A percentile compares a stretch with the other conserved stretches of the same genome.
phyloP scores from a whole-genome alignment of 345 rosid species.

The Murraya koenigii region DNA sequence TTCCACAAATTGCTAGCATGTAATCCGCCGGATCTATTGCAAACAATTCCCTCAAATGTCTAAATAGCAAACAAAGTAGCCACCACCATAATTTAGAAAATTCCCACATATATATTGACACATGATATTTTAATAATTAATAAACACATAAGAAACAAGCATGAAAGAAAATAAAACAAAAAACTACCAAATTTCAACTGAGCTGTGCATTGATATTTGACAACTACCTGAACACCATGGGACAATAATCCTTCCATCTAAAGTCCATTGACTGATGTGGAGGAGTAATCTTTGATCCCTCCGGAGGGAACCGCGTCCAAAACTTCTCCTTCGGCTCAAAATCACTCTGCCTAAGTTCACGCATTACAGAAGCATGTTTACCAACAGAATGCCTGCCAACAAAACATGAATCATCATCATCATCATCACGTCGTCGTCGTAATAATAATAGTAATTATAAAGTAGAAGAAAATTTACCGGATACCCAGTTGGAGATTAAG shows the following conservation, averaged over 20 bases:
- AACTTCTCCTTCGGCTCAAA: constrained; percentile 96
- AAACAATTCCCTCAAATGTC: constrained; percentile 83
- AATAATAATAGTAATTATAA: constrained; percentile 14
- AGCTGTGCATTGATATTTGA: neutral
- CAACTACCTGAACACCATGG: constrained; percentile 65
- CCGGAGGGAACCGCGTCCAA: constrained; percentile 95
- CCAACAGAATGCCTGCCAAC: constrained; percentile 76
- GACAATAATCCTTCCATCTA: constrained; percentile 83
- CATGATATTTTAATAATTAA: neutral
- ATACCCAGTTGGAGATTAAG: constrained; percentile 95
- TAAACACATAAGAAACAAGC: neutral
- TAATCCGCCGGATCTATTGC: constrained; percentile 92
- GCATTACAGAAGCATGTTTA: constrained; percentile 58
- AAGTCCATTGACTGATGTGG: constrained; percentile 86
- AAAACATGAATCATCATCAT: neutral
- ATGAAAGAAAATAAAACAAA: neutral
- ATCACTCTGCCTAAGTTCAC: constrained; percentile 61
- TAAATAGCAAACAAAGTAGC: constrained; percentile 34
- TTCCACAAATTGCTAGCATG: constrained; percentile 96
- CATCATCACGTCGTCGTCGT: neutral
- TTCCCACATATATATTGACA: neutral
- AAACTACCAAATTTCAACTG: neutral
- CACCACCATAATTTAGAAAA: constrained; percentile 24
- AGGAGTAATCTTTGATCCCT: constrained; percentile 89
- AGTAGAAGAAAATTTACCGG: constrained; percentile 47